Percentiles rank a stretch among this genome's conserved stretches.
These are phyloP conservation scores for Penicillium egyptiacum DNA, from an alignment of 495 filamentous ascomycete species.

Conservation along the genomic window DNA sequence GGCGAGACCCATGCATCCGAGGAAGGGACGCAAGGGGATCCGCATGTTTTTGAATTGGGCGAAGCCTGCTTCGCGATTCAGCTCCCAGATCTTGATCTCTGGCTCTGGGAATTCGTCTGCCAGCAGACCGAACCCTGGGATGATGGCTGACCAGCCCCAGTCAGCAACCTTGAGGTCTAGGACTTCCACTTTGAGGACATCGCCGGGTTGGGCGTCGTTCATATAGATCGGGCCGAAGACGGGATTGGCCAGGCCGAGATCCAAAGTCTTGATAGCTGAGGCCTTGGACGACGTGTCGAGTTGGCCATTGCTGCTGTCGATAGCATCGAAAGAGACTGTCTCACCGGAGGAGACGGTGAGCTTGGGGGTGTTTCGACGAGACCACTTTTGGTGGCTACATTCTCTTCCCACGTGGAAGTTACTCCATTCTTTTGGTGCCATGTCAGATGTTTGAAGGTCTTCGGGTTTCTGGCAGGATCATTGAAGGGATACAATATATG, in stretches of 20 bases:
- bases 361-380: slow-evolving; percentile 44
- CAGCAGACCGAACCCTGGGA: slow-evolving; percentile 51
- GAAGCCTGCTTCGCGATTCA: slow-evolving; percentile 38
- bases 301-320: slow-evolving; percentile 54
- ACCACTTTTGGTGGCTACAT: slow-evolving; percentile 50
- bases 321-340: slow-evolving; percentile 47
- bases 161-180: slow-evolving; percentile 42
- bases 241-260: slow-evolving; percentile 47
- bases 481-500: slow-evolving; percentile 6
- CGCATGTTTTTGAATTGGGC: slow-evolving; percentile 45
- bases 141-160: slow-evolving; percentile 54
- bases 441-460: slow-evolving; percentile 24
- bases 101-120: slow-evolving; percentile 46
- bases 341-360: slow-evolving; percentile 47
- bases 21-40: slow-evolving; percentile 50
- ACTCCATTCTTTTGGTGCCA: slow-evolving; percentile 26
- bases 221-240: slow-evolving; percentile 51
- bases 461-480: slow-evolving; percentile 23
- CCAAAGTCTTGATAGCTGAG: slow-evolving; percentile 41
- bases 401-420: slow-evolving; percentile 42
- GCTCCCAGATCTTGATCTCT: slow-evolving; percentile 50
- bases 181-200: slow-evolving; percentile 51
- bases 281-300: slow-evolving; percentile 39
- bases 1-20: slow-evolving; percentile 53
- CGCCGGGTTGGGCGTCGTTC: slow-evolving; percentile 47